Evolutionary conservation across 2,329 filamentous ascomycete species (phyloP), one percentile per base, ranked within the genome.

Genomic region (Trichoderma aggressivum): DNA sequence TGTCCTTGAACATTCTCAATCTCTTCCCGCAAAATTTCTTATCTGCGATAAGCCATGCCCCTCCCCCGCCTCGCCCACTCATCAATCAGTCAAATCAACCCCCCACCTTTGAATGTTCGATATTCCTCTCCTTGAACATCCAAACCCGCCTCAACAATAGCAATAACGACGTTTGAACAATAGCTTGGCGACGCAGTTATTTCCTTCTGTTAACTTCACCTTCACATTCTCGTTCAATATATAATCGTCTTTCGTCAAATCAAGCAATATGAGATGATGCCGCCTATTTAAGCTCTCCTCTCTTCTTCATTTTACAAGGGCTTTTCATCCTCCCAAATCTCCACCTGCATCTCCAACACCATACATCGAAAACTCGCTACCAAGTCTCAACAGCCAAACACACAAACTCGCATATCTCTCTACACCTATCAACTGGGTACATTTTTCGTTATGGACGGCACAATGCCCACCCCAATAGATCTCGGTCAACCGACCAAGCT

Each of bases 31-130:
- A 59, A 65, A 63, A 59, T 36, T 50, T 24, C 61, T 70, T 70
- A 70, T 65, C 68, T 59, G 7, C 39, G 60, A 70, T 70, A 64
- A 70, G 60, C 32, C 21, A 5, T 64, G 68, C 68, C 61, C 60
- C 68, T 65, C 68, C 68, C 68, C 68, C 68, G 60, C 68, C 36
- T 65, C 68, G 10, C 36, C 36, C 7, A 43, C 39, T 16, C 58
- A 18, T 43, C 6, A 50, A 50, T 24, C 47, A 24, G 12, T 5
- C 8, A 50, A 58, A 28, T 30, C 26, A 30, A 34, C 7, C 34
- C 60, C 68, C 68, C 59, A 58, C 60, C 53, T 28, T 53, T 10
- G 10, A 10, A 43, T 43, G 36, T 18, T 43, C 36, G 1, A 43
- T 43, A 11, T 50, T 34, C n/a, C 43, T 21, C 10, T 21, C 1